Evolutionary conservation across 148 eudicot genomes (phyloP).

Genomic region (Persicaria tinctoria): DNA sequence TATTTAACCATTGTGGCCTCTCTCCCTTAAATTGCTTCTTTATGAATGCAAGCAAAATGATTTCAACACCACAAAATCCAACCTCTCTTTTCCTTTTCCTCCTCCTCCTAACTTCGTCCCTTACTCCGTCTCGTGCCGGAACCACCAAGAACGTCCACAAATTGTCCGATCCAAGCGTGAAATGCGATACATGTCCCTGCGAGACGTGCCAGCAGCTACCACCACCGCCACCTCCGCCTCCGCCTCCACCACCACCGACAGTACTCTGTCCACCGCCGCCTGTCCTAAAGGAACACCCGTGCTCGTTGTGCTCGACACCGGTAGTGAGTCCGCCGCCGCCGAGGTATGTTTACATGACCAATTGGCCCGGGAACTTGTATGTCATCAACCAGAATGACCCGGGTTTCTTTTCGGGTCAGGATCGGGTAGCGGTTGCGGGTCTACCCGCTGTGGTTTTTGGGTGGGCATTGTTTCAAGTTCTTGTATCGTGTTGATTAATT

Average conservation of each 20-base stretch:
- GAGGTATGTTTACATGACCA: background rate
- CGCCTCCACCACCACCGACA: background rate
- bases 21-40: background rate
- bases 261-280: background rate
- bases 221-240: background rate
- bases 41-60: background rate
- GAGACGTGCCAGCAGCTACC: background rate
- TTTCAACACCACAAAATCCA: background rate
- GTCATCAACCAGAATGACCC: slow-evolving; percentile 7
- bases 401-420: background rate
- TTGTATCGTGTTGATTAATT: background rate
- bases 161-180: background rate
- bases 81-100: slow-evolving; percentile 1
- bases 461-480: background rate
- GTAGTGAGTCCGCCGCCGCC: slow-evolving; percentile 4
- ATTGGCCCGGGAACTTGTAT: slow-evolving; percentile 1
- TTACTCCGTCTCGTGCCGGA: background rate
- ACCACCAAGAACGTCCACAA: background rate
- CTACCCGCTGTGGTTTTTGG: background rate
- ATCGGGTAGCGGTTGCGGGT: background rate
- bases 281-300: background rate
- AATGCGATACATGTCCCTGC: slow-evolving; percentile 3
- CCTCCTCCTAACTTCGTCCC: background rate
- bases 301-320: slow-evolving; percentile 21
- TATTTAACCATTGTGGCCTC: background rate